Base-by-base conservation (phyloP, 306 rosid species). In the Malus sylvestris region DNA sequence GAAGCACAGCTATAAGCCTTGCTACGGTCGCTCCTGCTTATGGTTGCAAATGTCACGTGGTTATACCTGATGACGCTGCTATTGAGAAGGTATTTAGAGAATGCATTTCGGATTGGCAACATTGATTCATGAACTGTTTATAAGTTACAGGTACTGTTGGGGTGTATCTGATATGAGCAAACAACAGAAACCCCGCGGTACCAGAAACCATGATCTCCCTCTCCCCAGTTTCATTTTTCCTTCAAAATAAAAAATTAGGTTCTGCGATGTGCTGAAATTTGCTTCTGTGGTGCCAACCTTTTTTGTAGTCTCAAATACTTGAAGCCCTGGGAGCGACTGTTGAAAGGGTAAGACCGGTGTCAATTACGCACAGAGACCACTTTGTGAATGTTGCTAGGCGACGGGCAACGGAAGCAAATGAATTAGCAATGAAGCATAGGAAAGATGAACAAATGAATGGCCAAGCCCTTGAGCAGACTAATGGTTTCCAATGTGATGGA, bases 11-110 rank as follows among this genome's bases (percentile, higher is more conserved):
- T 73, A 86, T 94, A 67, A 94, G 97, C 83, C 89, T 94, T 80
- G 97, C 97, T 10, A 87, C 97, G 46, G 97, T 92, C 72, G 98
- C 96, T 55, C 95, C 97, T 73, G 98, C 96, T n/a, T 91, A 69
- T 72, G 96, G 95, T 32, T 94, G 98, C 87, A 86, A 87, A 80
- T 76, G 96, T 75, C 96, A 91, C 42, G 97, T 94, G 62, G 97
- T 89, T 86, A 91, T 90, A 71, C 98, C 98, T 1, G 97, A 94
- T 84, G 98, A 94, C 61, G 97, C 81, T 79, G 96, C 97, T 77
- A 85, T 92, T n/a, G 97, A 95, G 84, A 95, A 95, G 96, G 99
- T 90, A 71, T 44, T 67, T 10, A 38, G 51, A 23, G 27, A 30
- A 59, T 73, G 23, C 29, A 13, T 76, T 80, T 69, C 29, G 14